Evolutionary conservation across 1,139 yeast genomes (phyloP).

Genomic region (Protomyces pachydermus): DNA sequence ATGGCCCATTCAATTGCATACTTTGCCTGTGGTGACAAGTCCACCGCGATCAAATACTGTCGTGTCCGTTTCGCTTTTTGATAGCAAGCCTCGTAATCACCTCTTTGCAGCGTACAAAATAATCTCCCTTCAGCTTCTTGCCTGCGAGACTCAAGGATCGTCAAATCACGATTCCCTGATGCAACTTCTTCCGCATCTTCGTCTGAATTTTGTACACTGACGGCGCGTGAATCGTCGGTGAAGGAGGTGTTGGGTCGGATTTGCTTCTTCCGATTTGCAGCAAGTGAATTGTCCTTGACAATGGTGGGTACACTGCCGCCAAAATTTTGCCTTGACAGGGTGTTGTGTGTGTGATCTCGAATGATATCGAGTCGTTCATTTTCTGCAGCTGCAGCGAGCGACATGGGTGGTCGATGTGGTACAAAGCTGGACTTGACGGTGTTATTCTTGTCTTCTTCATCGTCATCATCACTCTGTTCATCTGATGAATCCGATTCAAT

Average conservation of each 20-base stretch:
- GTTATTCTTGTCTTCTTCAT: slow-evolving; percentile 34
- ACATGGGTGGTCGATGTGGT: slow-evolving; percentile 8
- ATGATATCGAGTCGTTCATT: slow-evolving; percentile 19
- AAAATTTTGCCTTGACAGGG: slow-evolving; percentile 1
- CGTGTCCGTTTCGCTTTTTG: slow-evolving; percentile 53
- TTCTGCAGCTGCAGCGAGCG: slow-evolving; percentile 23
- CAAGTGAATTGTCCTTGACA: slow-evolving; percentile 14
- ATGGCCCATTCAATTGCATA: slow-evolving; percentile 87
- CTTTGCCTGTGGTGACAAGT: slow-evolving; percentile 75
- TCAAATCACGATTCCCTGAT: slow-evolving; percentile 48
- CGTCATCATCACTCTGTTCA: slow-evolving; percentile 29
- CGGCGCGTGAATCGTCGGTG: slow-evolving; percentile 2
- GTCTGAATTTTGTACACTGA: not conserved
- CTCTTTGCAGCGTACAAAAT: slow-evolving; percentile 66
- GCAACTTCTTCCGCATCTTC: slow-evolving; percentile 22
- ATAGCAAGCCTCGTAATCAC: slow-evolving; percentile 49
- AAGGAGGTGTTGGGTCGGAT: slow-evolving; percentile 18
- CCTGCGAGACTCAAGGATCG: slow-evolving; percentile 47
- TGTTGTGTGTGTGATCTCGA: slow-evolving; percentile 13
- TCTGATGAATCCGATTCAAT: slow-evolving; percentile 31
- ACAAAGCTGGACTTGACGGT: not conserved
- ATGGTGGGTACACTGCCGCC: slow-evolving; percentile 1
- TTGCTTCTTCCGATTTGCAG: slow-evolving; percentile 14
- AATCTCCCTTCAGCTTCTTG: slow-evolving; percentile 50
- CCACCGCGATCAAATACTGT: slow-evolving; percentile 71